Evolutionary conservation across 1,284 basidiomycete genomes (phyloP).

Genomic region (Irpex sp.): DNA sequence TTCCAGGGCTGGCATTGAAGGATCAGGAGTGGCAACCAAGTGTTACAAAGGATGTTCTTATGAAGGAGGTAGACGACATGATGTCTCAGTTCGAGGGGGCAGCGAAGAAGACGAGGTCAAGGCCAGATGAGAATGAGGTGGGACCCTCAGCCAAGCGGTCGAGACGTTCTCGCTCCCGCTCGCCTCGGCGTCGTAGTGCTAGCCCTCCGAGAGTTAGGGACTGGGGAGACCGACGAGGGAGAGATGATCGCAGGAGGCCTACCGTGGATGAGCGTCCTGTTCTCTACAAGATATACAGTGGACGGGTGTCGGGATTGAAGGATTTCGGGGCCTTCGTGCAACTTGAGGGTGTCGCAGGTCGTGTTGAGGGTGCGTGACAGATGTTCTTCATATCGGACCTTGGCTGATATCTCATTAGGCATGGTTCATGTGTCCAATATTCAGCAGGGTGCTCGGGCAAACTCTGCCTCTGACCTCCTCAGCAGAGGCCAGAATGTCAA

Average conservation of each 20-base stretch:
- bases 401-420: slow-evolving; percentile 43
- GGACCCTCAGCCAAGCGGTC: slow-evolving; percentile 51
- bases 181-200: slow-evolving; percentile 32
- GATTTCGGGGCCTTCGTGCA: slow-evolving; percentile 96
- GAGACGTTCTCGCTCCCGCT: slow-evolving; percentile 44
- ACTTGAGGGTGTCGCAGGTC: slow-evolving; percentile 83
- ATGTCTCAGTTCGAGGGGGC: slow-evolving; percentile 74
- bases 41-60: slow-evolving; percentile 60
- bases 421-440: slow-evolving; percentile 97
- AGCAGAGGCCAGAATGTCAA: slow-evolving; percentile 85
- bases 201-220: slow-evolving; percentile 48
- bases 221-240: slow-evolving; percentile 40
- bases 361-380: slow-evolving; percentile 79
- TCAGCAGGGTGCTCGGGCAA: slow-evolving; percentile 78
- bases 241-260: slow-evolving; percentile 37
- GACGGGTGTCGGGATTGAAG: slow-evolving; percentile 82
- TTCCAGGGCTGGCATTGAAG: slow-evolving; percentile 88
- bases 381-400: background rate
- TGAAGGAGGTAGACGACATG: slow-evolving; percentile 84
- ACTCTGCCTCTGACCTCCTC: slow-evolving; percentile 85
- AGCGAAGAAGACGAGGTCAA: slow-evolving; percentile 54
- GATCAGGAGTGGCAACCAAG: slow-evolving; percentile 63
- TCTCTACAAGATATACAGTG: slow-evolving; percentile 93
- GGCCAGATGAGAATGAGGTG: slow-evolving; percentile 45
- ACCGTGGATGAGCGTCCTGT: slow-evolving; percentile 79